These are phyloP conservation scores for Myxozyma vanderwaltii DNA, from an alignment of 805 yeast genomes.

Conservation along the genomic window DNA sequence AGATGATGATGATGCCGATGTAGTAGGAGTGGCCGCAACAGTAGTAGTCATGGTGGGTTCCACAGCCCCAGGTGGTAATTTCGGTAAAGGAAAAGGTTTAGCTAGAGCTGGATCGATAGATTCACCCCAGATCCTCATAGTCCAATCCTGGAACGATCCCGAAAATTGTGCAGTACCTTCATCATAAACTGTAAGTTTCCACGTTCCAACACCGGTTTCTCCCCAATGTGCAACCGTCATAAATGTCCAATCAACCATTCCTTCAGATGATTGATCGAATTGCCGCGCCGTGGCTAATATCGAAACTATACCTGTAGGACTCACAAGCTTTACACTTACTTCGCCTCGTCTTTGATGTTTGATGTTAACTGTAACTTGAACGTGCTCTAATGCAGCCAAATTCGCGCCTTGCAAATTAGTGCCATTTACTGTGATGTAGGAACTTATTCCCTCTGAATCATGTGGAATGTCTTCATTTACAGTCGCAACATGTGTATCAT, in stretches of 20 bases:
- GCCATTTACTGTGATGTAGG: constrained; percentile 50
- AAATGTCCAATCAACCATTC: constrained; percentile 83
- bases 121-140: constrained; percentile 80
- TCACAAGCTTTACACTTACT: constrained; percentile 61
- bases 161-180: constrained; percentile 36
- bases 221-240: constrained; percentile 99
- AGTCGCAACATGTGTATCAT: constrained; percentile 50
- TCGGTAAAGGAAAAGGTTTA: constrained; percentile 53
- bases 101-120: constrained; percentile 65
- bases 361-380: constrained; percentile 76
- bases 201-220: constrained; percentile 72
- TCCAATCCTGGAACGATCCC: constrained; percentile 64
- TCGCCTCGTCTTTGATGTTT: constrained; percentile 68
- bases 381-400: constrained; percentile 77
- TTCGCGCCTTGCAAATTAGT: constrained; percentile 58
- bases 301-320: constrained; percentile 77
- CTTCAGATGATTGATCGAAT: constrained; percentile 57
- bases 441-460: constrained; percentile 40
- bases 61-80: constrained; percentile 26
- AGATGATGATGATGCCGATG: constrained; percentile 27
- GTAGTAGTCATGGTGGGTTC: constrained; percentile 30
- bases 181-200: constrained; percentile 67
- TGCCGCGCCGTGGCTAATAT: constrained; percentile 70
- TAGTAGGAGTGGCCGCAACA: constrained; percentile 27
- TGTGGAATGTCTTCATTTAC: constrained; percentile 42